A percentile compares a stretch with the other conserved stretches of the same genome.
These are phyloP conservation scores for Sapria himalayana DNA, from an alignment of 345 rosid genomes.

Conservation along the genomic window DNA sequence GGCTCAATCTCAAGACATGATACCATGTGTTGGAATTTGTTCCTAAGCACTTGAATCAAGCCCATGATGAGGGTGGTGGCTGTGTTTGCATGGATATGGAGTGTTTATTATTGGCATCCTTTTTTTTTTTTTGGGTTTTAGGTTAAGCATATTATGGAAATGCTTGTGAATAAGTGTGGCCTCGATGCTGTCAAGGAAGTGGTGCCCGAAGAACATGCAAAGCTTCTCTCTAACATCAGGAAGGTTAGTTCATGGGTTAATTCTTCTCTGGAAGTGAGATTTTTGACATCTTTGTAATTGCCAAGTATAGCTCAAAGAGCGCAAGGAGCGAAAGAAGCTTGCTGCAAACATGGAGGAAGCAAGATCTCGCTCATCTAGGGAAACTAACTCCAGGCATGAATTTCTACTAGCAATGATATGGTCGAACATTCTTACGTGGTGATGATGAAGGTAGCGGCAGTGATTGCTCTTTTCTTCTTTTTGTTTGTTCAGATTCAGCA, in stretches of 20 bases:
- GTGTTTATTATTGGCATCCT: no score
- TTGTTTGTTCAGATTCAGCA: conserved; percentile 38
- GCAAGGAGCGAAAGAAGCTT: conserved; percentile 48
- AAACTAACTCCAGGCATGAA: conserved; percentile 57
- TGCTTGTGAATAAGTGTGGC: conserved; percentile 91
- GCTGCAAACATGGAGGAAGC: conserved; percentile 37
- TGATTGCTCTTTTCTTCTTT: not conserved
- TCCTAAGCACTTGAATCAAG: no score
- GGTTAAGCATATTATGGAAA: conserved; percentile 86
- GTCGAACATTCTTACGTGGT: no score
- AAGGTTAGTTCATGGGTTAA: conserved; percentile 29
- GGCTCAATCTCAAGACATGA: no score
- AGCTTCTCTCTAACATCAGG: conserved; percentile 75
- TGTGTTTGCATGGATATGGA: not conserved
- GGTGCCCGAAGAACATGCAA: conserved; percentile 95
- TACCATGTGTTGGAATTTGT: no score
- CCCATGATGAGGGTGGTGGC: not conserved
- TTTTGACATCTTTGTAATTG: conserved; percentile 5
- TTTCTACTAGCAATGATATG: not conserved
- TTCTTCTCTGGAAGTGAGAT: conserved; percentile 3
- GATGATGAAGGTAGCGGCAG: no score
- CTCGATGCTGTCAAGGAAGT: conserved; percentile 81
- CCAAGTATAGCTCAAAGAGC: conserved; percentile 47
- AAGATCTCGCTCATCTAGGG: conserved; percentile 48
- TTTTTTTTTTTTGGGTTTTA: conserved; percentile 9